Base-by-base conservation (phyloP, 352 stramenopile genomes). In the Aphanomyces cochlioides region DNA sequence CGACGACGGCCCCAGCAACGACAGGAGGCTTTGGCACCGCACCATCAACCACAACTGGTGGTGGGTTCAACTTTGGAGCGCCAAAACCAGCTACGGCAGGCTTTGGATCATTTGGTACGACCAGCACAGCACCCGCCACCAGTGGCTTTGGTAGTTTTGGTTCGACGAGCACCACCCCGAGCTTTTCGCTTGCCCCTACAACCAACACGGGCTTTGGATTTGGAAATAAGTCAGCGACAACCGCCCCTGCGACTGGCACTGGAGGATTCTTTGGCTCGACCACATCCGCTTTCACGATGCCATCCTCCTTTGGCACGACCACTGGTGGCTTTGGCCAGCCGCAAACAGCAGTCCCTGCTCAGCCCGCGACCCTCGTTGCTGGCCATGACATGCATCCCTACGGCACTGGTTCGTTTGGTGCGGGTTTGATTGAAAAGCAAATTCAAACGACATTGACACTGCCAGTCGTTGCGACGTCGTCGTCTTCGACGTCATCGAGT, bases 401-500 rank as follows among this genome's bases (percentile, higher is more conserved):
- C 65, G 82, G 81, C n/a, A 69, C 77, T 4, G 81, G 79, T 10
- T 76, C 77, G 12, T 85, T 81, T 63, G 81, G 81, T 56, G 79
- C 77, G 4, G 81, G 81, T 6, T 69, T 86, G 3, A 68, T 92
- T 6, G 83, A 92, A 47, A 72, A 85, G 41, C 79, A 78, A 66
- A 80, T 88, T 41, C 86, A 88, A 72, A 79, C 81, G 2, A 80
- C 81, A 0, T 64, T 91, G 37, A 82, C 87, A 47, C 56, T 86
- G 28, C 63, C 63, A 3, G 63, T 69, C 13, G 43, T 47, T 5
- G 15, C 50, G 50, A 4, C 50, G 8, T 58, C 50, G 50, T 58
- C 37, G 50, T 58, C 37, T 58, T 19, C 50, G n/a, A 19, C 45
- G 13, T 53, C 45, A 19, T 53, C n/a, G 45, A n/a, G n/a, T n/a